phyloP scores from a whole-genome alignment of 169 alveolate species.

The Plasmodium billcollinsi region DNA sequence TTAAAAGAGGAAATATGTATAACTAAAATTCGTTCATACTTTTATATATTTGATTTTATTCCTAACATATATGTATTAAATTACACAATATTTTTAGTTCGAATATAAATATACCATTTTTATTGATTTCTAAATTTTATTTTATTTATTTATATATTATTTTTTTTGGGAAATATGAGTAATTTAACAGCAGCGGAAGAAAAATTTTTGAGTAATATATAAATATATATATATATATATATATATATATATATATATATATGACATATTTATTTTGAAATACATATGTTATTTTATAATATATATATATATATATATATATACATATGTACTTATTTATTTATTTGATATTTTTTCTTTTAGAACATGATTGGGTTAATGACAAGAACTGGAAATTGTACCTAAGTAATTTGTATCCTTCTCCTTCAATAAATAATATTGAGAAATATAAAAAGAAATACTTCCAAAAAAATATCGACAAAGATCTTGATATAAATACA shows the following conservation, averaged over 20 bases:
- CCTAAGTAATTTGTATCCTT: slow-evolving; percentile 54
- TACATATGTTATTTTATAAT: neutral
- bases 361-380: slow-evolving; percentile 77
- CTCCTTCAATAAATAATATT: slow-evolving; percentile 63
- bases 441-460: slow-evolving; percentile 71
- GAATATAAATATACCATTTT: no score
- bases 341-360: no score
- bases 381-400: slow-evolving; percentile 67
- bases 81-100: no score
- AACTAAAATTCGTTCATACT: no score
- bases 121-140: no score
- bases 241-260: no score
- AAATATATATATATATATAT: no score
- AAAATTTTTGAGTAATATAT: slow-evolving; percentile 51
- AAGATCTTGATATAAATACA: slow-evolving; percentile 39
- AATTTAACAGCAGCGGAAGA: slow-evolving; percentile 68
- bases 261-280: neutral
- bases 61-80: no score
- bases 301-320: neutral
- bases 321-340: neutral
- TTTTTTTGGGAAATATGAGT: slow-evolving; percentile 25
- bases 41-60: no score
- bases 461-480: slow-evolving; percentile 67
- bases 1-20: no score
- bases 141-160: no score